These are phyloP conservation scores for Bauhinia variegata DNA, from an alignment of 306 rosid species.

Conservation along the genomic window DNA sequence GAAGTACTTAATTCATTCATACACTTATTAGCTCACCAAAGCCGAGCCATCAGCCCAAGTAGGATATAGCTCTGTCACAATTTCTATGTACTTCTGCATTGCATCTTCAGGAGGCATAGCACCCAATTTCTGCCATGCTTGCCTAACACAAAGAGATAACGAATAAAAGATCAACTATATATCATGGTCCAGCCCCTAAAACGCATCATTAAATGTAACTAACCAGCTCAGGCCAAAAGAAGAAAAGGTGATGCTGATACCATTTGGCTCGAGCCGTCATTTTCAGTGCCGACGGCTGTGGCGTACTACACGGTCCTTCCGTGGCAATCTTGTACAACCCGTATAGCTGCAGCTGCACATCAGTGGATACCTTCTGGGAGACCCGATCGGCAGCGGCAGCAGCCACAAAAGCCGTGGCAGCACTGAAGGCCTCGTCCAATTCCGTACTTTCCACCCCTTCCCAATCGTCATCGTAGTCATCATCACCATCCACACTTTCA, in stretches of 20 bases:
- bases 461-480: conserved; percentile 78
- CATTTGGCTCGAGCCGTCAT: conserved; percentile 97
- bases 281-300: conserved; percentile 91
- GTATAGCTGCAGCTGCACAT: conserved; percentile 79
- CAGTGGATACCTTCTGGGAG: conserved; percentile 77
- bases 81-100: conserved; percentile 93
- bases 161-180: not conserved
- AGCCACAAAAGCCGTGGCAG: conserved; percentile 88
- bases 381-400: conserved; percentile 89
- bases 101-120: conserved; percentile 99
- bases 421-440: conserved; percentile 83
- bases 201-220: not conserved
- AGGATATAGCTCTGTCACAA: conserved; percentile 86
- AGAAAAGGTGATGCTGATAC: conserved; percentile 45
- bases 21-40: conserved; percentile 64
- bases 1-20: conserved; percentile 26
- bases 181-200: too few species aligned
- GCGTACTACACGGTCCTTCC: conserved; percentile 88
- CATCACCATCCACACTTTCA: conserved; percentile 60
- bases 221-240: not conserved
- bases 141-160: conserved; percentile 58
- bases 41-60: conserved; percentile 77
- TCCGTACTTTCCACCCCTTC: conserved; percentile 98
- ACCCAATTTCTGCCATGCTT: conserved; percentile 99
- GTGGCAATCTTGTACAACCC: conserved; percentile 95